Evolutionary conservation across 1,284 basidiomycete genomes (phyloP), one percentile per base, ranked within the genome.

Genomic region (Somion occarium): DNA sequence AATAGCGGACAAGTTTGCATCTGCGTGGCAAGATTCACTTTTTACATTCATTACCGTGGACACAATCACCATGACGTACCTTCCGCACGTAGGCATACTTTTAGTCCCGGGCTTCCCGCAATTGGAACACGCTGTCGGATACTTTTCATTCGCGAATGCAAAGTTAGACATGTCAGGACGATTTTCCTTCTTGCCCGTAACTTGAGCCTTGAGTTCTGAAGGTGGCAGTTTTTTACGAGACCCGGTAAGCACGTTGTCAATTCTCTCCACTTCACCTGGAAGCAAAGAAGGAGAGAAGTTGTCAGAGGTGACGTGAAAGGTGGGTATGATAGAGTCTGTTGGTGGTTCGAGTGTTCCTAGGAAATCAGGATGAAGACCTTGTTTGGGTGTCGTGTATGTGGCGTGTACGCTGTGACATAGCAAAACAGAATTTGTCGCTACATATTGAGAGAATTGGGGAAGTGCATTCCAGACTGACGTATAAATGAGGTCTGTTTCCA

Each of bases 1-100:
- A 67, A 45, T 66, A 66, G 7, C 63, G 59, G 2, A 62, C 60
- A 37, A 66, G 55, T 50, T 64, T 66, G 60, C 64, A 65, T 41
- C 64, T 62, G 30, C 7, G n/a, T n/a, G 38, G 5, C 38, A 18
- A 27, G 18, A 5, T 24, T 22, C 19, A 30, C 15, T 48, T 47
- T 18, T 26, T 34, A 44, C 56, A 38, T 20, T 23, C 26, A 18
- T 23, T 37, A 20, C 13, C 19, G 27, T 11, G 12, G 37, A 12
- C 22, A 11, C 22, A 20, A 48, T 19, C 3, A 37, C 27, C 41
- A n/a, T n/a, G 13, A 46, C 49, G 2, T 12, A 59, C 64, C 61
- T 59, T 7, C 58, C 56, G 46, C 66, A 69, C 25, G 59, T 53
- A 49, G 60, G 55, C 56, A 69, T 51, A 46, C 59, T 59, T 30